These are phyloP conservation scores for Coemansia pectinata DNA, from an alignment of 192 early-diverging fungal species.

Conservation along the genomic window DNA sequence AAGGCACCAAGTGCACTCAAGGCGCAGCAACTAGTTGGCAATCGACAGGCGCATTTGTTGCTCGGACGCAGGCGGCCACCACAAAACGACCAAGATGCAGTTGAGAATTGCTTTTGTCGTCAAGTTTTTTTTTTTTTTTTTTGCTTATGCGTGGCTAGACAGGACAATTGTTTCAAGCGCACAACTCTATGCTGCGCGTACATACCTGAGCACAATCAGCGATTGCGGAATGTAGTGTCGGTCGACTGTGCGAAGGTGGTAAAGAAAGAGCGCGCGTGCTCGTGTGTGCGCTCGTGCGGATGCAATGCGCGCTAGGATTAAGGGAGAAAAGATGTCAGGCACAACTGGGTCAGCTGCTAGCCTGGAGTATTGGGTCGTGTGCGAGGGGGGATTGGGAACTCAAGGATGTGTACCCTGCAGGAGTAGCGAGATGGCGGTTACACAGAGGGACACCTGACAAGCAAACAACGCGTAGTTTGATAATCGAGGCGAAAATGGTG, in stretches of 20 bases:
- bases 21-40: conserved; percentile 5
- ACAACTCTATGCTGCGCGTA: background rate
- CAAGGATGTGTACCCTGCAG: background rate
- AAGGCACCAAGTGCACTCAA: background rate
- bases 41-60: background rate
- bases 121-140: no score
- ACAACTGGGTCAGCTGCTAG: background rate
- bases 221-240: conserved; percentile 8
- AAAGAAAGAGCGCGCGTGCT: background rate
- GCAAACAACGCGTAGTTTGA: background rate
- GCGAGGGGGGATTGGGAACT: background rate
- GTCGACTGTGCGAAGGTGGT: background rate
- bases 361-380: background rate
- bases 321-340: background rate
- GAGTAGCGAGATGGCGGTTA: background rate
- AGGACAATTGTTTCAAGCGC: background rate
- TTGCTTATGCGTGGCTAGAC: background rate
- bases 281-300: background rate
- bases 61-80: background rate
- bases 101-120: background rate
- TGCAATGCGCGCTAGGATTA: background rate
- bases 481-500: background rate
- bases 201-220: conserved; percentile 4
- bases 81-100: background rate
- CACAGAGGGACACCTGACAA: background rate